Percentiles rank a stretch among this genome's conserved stretches.
Evolutionary conservation across 768 basidiomycete genomes (phyloP).

Genomic region (Boletellus ananiceps): DNA sequence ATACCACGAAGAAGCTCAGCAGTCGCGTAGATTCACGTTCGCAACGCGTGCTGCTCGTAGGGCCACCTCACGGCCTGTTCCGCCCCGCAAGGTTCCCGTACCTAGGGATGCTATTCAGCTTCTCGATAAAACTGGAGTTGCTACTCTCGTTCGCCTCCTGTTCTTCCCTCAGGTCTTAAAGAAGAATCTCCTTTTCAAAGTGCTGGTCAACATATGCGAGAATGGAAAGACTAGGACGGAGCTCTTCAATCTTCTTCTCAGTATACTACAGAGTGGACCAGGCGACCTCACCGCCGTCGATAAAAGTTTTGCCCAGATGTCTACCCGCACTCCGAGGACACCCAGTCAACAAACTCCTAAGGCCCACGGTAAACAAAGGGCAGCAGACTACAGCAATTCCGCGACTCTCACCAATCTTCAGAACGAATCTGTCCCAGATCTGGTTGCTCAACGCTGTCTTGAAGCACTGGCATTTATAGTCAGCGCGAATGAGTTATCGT

Average conservation of each 20-base stretch:
- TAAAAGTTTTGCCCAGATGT: conserved; percentile 90
- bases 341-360: conserved; percentile 37
- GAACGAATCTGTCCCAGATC: conserved; percentile 82
- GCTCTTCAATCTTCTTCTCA: conserved; percentile 90
- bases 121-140: conserved; percentile 84
- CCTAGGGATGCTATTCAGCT: conserved; percentile 89
- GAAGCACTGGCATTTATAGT: conserved; percentile 90
- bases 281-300: conserved; percentile 90
- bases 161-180: conserved; percentile 94
- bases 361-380: conserved; percentile 66
- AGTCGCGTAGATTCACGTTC: conserved; percentile 31
- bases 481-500: conserved; percentile 74
- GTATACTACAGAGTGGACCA: conserved; percentile 91
- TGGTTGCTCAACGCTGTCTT: conserved; percentile 91
- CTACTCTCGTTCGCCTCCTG: conserved; percentile 83
- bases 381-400: conserved; percentile 48
- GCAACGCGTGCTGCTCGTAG: conserved; percentile 29
- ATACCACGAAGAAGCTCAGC: conserved; percentile 55
- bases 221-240: conserved; percentile 89
- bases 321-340: conserved; percentile 61
- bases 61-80: conserved; percentile 22
- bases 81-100: conserved; percentile 46
- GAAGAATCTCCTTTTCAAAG: conserved; percentile 81
- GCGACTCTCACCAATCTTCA: conserved; percentile 49
- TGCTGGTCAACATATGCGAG: conserved; percentile 93